Evolutionary conservation across 139 green algal genomes (phyloP).

Genomic region (Raphidocelis subcapitata): DNA sequence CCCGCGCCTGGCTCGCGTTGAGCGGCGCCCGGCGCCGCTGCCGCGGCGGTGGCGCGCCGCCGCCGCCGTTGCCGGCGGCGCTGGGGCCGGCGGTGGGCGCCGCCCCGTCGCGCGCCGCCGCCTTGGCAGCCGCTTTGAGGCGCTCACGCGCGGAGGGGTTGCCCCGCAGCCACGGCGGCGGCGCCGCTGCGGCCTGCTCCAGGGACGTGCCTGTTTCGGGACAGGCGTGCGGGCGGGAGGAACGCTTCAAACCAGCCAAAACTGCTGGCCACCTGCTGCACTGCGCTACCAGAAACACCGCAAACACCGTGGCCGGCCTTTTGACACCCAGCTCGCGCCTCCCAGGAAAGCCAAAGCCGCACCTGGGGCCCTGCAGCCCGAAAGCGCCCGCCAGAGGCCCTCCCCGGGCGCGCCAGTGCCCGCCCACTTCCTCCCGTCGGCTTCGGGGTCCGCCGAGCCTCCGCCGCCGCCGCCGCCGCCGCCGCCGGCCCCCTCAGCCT

Average conservation of each 20-base stretch:
- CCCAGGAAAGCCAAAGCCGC: neutral
- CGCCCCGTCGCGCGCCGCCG: too few relatives aligned
- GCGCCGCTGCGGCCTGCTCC: constrained; percentile 11
- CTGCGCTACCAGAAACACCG: too few relatives aligned
- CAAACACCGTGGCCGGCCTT: too few relatives aligned
- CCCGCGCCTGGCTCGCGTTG: constrained; percentile 41
- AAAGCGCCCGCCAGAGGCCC: constrained; percentile 24
- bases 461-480: neutral
- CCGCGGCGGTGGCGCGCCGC: neutral
- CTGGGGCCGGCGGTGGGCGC: neutral
- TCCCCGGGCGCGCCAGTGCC: constrained; percentile 2
- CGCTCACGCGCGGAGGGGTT: neutral
- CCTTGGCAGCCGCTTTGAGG: too few relatives aligned
- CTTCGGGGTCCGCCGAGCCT: neutral
- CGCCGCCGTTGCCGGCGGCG: neutral
- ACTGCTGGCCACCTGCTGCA: too few relatives aligned
- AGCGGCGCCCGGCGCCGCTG: constrained; percentile 9
- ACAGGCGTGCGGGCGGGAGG: neutral
- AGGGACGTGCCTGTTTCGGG: neutral
- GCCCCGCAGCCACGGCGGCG: constrained; percentile 15
- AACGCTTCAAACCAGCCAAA: neutral
- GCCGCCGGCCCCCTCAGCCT: neutral
- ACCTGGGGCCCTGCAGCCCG: constrained; percentile 28
- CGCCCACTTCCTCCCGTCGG: neutral
- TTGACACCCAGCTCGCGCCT: too few relatives aligned